Conservation (phyloP, 306 rosid genomes). For the Lathyrus sativus region DNA sequence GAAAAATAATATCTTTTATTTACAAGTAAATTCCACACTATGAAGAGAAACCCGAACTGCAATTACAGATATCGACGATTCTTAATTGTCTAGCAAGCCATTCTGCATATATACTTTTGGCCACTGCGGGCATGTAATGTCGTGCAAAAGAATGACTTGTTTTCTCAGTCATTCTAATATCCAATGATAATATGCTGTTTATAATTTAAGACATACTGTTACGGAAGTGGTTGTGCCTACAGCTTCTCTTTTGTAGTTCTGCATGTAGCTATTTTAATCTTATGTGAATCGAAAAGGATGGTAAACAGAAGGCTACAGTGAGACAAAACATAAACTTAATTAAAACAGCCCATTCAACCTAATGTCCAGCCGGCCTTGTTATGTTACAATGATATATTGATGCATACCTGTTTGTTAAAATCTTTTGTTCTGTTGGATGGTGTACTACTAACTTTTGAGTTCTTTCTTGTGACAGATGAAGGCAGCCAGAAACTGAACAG, state of each 20-base stretch:
- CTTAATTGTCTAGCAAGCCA: constrained; percentile 1
- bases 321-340: constrained; percentile 6
- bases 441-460: constrained; percentile 33
- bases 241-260: background rate
- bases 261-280: constrained; percentile 7
- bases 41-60: constrained; percentile 14
- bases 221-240: background rate
- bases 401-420: constrained; percentile 21
- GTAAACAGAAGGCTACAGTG: background rate
- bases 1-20: background rate
- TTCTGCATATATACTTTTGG: constrained; percentile 14
- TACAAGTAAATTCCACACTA: background rate
- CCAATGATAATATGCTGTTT: constrained; percentile 18
- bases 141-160: constrained; percentile 9
- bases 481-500: constrained; percentile 59
- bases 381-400: constrained; percentile 33
- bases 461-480: constrained; percentile 58
- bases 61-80: constrained; percentile 12
- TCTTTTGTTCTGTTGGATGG: constrained; percentile 15
- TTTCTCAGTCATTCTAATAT: constrained; percentile 24
- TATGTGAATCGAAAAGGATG: constrained; percentile 10
- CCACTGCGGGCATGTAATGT: constrained; percentile 1
- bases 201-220: constrained; percentile 6
- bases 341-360: constrained; percentile 19
- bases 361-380: constrained; percentile 21